Evolutionary conservation across 768 basidiomycete species (phyloP).

Genomic region (Tulasnella sp.): DNA sequence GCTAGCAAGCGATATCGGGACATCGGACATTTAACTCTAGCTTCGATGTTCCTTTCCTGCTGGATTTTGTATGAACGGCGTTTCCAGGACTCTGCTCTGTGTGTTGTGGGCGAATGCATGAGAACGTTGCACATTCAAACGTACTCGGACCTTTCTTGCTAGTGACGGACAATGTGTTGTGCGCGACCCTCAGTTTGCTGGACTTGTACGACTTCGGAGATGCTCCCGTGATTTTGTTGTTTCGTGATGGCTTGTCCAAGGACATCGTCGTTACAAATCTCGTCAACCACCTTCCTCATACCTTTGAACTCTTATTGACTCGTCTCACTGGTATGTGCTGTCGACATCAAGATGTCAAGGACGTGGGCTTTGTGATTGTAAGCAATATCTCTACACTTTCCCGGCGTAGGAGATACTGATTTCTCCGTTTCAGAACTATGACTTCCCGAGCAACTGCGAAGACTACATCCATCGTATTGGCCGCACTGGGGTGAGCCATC

Average conservation of each 20-base stretch:
- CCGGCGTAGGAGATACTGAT: slow-evolving; percentile 13
- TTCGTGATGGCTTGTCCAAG: slow-evolving; percentile 16
- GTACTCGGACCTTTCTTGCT: not conserved
- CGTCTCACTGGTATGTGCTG: slow-evolving; percentile 22
- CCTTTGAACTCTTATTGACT: slow-evolving; percentile 22
- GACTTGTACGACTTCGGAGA: slow-evolving; percentile 6
- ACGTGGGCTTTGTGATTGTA: slow-evolving; percentile 94
- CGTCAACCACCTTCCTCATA: not conserved
- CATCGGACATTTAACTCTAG: not conserved
- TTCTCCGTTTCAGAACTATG: slow-evolving; percentile 60
- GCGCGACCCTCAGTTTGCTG: not conserved
- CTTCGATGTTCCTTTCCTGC: not conserved
- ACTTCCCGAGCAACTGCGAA: slow-evolving; percentile 96
- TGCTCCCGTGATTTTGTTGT: slow-evolving; percentile 21
- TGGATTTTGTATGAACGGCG: not conserved
- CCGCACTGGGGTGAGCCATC: slow-evolving; percentile 67
- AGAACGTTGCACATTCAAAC: not conserved
- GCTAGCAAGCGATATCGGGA: not conserved
- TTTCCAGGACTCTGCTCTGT: not conserved
- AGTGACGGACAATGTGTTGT: slow-evolving; percentile 1
- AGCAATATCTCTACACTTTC: slow-evolving; percentile 26
- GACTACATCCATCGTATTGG: slow-evolving; percentile 99
- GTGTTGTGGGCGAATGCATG: not conserved
- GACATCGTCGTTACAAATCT: not conserved
- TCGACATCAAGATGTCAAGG: slow-evolving; percentile 77